Base-by-base conservation (phyloP, 192 early-diverging fungal species). In the Allomyces macrogynus region DNA sequence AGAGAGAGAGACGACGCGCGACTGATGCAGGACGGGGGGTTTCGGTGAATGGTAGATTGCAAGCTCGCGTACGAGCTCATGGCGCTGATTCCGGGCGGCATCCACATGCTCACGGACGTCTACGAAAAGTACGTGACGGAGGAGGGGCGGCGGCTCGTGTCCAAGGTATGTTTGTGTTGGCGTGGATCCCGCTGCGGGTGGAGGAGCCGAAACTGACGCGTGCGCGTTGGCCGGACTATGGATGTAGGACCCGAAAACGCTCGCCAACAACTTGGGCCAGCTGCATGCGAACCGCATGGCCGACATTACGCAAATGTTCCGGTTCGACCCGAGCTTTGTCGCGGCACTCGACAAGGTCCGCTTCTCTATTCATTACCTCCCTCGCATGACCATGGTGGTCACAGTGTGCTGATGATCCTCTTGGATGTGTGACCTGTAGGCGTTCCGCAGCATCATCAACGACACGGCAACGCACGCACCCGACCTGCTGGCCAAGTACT, bases 401-500 rank as follows among this genome's bases (percentile, higher is more conserved):
- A 7, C 5, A 3, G 8, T 8, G 32, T 2, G 8, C 32, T 7
- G 7, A 2, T 3, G 32, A 40, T 7, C 32, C 32, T 40, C 7
- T 2, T 7, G 32, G 3, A 2, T 7, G 8, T 40, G 32, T 40
- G 32, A 8, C 32, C 32, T 40, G 32, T 88, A 90, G 75, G 89
- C 86, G 0, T 88, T 88, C 69, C 78, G 88, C 62, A 73, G 74
- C 32, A 77, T 92, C 43, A 75, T 87, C 27, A 89, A 89, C 66
- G 76, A 85, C 61, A 66, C 72, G 20, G 69, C 73, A 1, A 72
- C 77, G 63, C 75, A 79, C 63, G 74, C 78, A 22, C 81, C 89
- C 0, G 91, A 93, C 69, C 73, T 89, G n/a, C 72, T 93, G 24
- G 87, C 89, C n/a, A 75, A 84, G 22, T 91, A 87, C 66, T 87